Base-by-base conservation (phyloP, 2,329 filamentous ascomycete genomes). In the Penicillium sp. region DNA sequence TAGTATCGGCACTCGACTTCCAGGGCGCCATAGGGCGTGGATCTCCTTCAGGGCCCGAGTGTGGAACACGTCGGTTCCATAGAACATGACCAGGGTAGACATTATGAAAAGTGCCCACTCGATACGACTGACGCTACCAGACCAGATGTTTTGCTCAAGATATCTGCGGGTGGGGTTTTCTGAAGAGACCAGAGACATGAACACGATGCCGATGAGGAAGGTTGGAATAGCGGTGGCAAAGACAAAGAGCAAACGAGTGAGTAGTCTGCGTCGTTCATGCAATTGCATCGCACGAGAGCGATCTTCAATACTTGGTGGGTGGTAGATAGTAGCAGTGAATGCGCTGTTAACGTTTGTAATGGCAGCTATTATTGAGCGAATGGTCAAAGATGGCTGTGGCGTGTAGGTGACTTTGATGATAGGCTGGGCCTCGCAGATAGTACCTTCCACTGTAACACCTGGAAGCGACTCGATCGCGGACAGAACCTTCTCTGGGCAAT, bases 1-100 rank as follows among this genome's bases (percentile, higher is more conserved):
- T 14, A 90, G 64, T 3, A 95, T 70, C 0, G 91, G 89, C 1
- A 87, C 87, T 33, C 82, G 84, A 68, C 91, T 96, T 24, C 86
- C 84, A 2, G 78, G 85, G 19, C 88, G 83, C 92, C 92, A 97
- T 59, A 96, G 79, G 0, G 86, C 81, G 56, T 81, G 80, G 11
- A 97, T 76, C 65, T 96, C 92, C 69, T 92, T 94, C 61, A 92
- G 70, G 0, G 91, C 89, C 36, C 90, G 83, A 11, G 81, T 74
- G 68, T 97, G 93, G 71, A 97, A 97, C 2, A 92, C 81, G 69
- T 96, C 90, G 0, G 92, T 90, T 1, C 88, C 89, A 62, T 90
- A 90, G 66, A 96, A 87, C 78, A 95, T 96, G 7, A 96, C 86
- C 0, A 91, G 91, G 0, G 91, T 96, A 2, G 91, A 86, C 66